These are phyloP conservation scores for Oidiodendron maius DNA, from an alignment of 495 filamentous ascomycete genomes.

Conservation along the genomic window DNA sequence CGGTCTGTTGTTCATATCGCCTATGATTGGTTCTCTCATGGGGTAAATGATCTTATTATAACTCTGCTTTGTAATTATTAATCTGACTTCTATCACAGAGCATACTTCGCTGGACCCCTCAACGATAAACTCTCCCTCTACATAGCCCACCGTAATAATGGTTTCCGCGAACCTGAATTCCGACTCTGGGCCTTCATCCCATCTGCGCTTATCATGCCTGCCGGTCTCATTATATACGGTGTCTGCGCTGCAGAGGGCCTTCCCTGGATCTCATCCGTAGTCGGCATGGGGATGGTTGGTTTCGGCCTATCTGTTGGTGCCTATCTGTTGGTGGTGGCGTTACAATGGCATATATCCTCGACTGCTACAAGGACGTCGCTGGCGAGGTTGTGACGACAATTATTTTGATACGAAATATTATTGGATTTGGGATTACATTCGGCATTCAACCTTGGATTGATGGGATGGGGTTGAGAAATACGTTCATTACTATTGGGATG, in stretches of 20 bases:
- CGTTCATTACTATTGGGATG: conserved; percentile 25
- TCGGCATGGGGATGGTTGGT: conserved; percentile 25
- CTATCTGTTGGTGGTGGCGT: conserved; percentile 22
- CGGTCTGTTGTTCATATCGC: conserved; percentile 30
- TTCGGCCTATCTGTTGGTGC: conserved; percentile 28
- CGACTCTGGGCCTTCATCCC: conserved; percentile 25
- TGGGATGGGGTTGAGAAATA: conserved; percentile 26
- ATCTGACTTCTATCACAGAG: not conserved
- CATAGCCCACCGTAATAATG: conserved; percentile 31
- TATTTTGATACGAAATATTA: conserved; percentile 29
- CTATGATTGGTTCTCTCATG: conserved; percentile 31
- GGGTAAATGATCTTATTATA: conserved; percentile 15
- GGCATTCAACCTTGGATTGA: conserved; percentile 29
- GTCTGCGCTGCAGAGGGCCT: conserved; percentile 23
- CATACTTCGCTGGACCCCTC: conserved; percentile 29
- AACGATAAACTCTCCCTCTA: conserved; percentile 33
- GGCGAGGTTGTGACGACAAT: conserved; percentile 28
- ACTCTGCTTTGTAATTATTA: not conserved
- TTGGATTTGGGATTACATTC: conserved; percentile 27
- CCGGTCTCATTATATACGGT: conserved; percentile 32
- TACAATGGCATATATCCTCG: conserved; percentile 28
- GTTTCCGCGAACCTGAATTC: conserved; percentile 38
- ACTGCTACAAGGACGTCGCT: conserved; percentile 32
- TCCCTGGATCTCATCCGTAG: conserved; percentile 26
- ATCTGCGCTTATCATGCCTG: conserved; percentile 20